These are phyloP conservation scores for Atkinsonella texensis DNA, from an alignment of 2,329 filamentous ascomycete species.

Conservation along the genomic window DNA sequence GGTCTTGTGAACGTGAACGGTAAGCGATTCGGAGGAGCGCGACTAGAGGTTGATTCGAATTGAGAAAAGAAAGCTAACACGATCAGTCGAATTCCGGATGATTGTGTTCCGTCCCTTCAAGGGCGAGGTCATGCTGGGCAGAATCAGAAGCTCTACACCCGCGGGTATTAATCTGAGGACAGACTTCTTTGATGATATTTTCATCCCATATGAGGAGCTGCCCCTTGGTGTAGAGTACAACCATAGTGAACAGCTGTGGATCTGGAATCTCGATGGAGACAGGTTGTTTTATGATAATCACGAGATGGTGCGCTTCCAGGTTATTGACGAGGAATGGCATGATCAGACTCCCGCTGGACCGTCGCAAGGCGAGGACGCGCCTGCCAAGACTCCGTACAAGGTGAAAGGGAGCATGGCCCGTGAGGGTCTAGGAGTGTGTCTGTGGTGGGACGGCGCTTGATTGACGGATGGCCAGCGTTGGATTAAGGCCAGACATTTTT, in stretches of 20 bases:
- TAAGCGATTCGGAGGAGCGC: constrained; percentile 22
- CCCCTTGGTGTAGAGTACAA: constrained; percentile 67
- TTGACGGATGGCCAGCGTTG: constrained; percentile 4
- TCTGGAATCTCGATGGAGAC: constrained; percentile 66
- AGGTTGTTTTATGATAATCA: constrained; percentile 80
- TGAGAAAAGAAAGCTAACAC: background rate
- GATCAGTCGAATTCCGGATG: constrained; percentile 76
- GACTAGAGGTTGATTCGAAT: background rate
- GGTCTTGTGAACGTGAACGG: constrained; percentile 92
- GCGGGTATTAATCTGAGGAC: constrained; percentile 68
- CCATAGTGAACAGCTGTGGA: constrained; percentile 66
- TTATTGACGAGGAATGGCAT: constrained; percentile 82
- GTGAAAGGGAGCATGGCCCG: constrained; percentile 55
- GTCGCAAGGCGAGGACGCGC: constrained; percentile 45
- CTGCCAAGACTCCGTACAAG: constrained; percentile 58
- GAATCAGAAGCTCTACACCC: constrained; percentile 63
- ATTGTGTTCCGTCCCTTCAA: constrained; percentile 94
- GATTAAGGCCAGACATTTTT: constrained; percentile 3
- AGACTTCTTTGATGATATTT: constrained; percentile 91
- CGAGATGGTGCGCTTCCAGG: constrained; percentile 76
- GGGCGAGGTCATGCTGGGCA: constrained; percentile 77
- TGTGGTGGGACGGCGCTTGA: constrained; percentile 46
- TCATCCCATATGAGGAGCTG: constrained; percentile 61
- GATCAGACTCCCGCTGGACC: constrained; percentile 70
- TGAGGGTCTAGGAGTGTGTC: constrained; percentile 47